Conservation (phyloP, 2,329 filamentous ascomycete genomes). For the Talaromyces verruculosus region DNA sequence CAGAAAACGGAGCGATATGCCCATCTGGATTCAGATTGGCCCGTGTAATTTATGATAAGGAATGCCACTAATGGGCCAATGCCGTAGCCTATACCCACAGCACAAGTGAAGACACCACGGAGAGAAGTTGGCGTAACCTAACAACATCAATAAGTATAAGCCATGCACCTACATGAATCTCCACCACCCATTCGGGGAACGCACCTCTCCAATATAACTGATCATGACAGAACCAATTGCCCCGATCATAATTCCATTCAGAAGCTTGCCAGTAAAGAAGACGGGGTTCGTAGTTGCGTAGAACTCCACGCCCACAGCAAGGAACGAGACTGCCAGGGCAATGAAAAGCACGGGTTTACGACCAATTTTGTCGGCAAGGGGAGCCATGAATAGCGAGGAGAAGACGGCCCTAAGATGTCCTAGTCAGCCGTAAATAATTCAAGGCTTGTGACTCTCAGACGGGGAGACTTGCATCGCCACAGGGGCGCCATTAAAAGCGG, state of each 20-base stretch:
- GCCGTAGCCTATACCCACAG: background rate
- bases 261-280: background rate
- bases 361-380: background rate
- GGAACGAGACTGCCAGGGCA: background rate
- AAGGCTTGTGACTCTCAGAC: background rate
- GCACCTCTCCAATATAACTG: background rate
- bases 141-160: background rate
- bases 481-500: background rate
- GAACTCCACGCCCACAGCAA: background rate
- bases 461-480: background rate
- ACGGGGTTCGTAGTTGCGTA: background rate
- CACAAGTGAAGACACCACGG: background rate
- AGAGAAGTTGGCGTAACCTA: background rate
- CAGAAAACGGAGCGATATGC: background rate
- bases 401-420: background rate
- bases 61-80: background rate
- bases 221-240: conserved; percentile 3
- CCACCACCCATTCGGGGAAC: background rate
- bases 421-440: background rate
- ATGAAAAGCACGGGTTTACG: background rate
- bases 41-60: background rate
- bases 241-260: background rate
- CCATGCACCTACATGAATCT: background rate
- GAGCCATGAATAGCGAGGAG: background rate
- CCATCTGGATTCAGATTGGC: background rate